These are phyloP conservation scores for Lycium ferocissimum DNA, from an alignment of 257 asterid genomes.

Conservation along the genomic window DNA sequence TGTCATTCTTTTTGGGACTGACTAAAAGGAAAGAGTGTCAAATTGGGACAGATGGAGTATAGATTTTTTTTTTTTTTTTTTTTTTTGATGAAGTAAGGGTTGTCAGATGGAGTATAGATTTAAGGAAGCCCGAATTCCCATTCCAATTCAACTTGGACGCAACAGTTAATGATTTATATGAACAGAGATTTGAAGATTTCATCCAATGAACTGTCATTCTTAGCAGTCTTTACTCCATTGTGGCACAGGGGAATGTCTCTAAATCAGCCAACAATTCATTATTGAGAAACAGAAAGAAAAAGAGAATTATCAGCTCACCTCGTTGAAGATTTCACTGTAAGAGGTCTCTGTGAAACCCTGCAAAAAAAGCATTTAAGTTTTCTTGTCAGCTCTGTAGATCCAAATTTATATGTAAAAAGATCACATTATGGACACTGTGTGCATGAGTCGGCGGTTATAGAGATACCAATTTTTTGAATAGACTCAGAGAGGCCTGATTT, in stretches of 20 bases:
- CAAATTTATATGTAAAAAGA: neutral
- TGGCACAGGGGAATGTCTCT: neutral
- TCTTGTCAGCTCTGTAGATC: conserved; percentile 16
- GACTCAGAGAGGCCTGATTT: conserved; percentile 74
- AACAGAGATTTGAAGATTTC: neutral
- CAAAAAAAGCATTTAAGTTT: conserved; percentile 30
- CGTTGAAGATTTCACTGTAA: conserved; percentile 78
- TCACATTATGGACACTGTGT: neutral
- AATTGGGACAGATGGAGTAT: too few relatives aligned
- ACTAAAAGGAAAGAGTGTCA: too few relatives aligned
- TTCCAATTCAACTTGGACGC: neutral
- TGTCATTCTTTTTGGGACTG: too few relatives aligned
- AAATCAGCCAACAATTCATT: neutral
- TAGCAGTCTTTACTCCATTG: neutral
- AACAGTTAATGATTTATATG: neutral
- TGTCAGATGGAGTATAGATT: neutral
- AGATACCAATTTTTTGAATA: conserved; percentile 77
- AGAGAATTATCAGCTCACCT: conserved; percentile 53
- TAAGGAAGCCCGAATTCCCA: neutral
- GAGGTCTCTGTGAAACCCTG: conserved; percentile 78
- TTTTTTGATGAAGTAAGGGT: too few relatives aligned
- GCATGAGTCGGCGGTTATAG: neutral
- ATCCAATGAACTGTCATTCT: neutral
- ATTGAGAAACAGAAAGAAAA: conserved; percentile 16
- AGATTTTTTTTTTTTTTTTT: too few relatives aligned